Evolutionary conservation across 2,329 filamentous ascomycete species (phyloP).

Genomic region (Polytolypa hystricis): DNA sequence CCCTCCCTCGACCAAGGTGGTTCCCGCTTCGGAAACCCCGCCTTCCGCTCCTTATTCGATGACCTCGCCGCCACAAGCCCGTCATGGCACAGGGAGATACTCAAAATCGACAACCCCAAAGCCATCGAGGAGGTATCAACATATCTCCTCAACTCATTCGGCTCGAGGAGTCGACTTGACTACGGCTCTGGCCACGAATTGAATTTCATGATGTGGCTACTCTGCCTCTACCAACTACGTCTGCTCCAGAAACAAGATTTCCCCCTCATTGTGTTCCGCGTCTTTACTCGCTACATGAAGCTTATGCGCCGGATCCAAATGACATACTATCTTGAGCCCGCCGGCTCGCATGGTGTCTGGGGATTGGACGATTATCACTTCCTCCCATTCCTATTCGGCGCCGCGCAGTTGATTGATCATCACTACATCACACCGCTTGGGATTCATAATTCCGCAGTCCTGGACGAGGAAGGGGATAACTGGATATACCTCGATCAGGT

Average conservation of each 20-base stretch:
- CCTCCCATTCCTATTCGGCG: conserved; percentile 87
- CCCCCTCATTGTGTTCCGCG: conserved; percentile 58
- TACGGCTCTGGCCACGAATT: conserved; percentile 96
- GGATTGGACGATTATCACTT: conserved; percentile 97
- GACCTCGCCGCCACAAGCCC: conserved; percentile 30
- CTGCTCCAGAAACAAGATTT: conserved; percentile 58
- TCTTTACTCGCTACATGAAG: conserved; percentile 72
- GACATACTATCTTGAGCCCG: conserved; percentile 93
- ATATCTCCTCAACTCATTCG: conserved; percentile 76
- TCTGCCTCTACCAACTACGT: conserved; percentile 77
- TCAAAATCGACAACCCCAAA: conserved; percentile 26
- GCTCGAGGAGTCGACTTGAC: conserved; percentile 78
- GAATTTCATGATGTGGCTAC: conserved; percentile 91
- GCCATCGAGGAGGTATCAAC: conserved; percentile 62
- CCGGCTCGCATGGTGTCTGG: conserved; percentile 96
- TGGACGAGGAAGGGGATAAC: conserved; percentile 75
- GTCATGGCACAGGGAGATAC: conserved; percentile 31
- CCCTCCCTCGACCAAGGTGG: conserved; percentile 79
- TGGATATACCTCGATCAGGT: conserved; percentile 91
- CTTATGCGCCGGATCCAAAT: conserved; percentile 83
- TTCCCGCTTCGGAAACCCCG: conserved; percentile 88
- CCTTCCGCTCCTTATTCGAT: conserved; percentile 71
- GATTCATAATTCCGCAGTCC: conserved; percentile 77
- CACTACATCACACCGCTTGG: conserved; percentile 64
- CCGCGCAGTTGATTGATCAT: conserved; percentile 78